Evolutionary conservation across 192 early-diverging fungal genomes (phyloP).

Genomic region (Lobosporangium transversale): DNA sequence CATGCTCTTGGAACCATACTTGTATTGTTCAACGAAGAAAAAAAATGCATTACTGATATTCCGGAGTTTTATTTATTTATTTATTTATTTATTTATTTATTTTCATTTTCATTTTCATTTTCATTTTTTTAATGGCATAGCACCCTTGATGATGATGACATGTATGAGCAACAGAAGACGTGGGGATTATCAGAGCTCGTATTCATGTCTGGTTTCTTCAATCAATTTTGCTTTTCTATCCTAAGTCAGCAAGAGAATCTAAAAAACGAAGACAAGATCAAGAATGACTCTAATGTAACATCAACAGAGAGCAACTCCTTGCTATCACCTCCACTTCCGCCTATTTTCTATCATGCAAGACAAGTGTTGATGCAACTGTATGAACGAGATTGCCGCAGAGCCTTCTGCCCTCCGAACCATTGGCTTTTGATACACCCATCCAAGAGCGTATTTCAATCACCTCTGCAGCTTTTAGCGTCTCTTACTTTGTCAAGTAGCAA

Average conservation of each 20-base stretch:
- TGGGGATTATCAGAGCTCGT: slow-evolving; percentile 62
- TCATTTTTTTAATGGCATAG: slow-evolving; percentile 14
- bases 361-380: slow-evolving; percentile 78
- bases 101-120: neutral
- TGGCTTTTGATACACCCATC: slow-evolving; percentile 65
- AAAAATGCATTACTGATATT: too few species aligned
- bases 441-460: slow-evolving; percentile 47
- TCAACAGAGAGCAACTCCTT: neutral
- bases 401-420: slow-evolving; percentile 67
- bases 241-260: slow-evolving; percentile 50
- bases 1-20: too few species aligned
- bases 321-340: slow-evolving; percentile 35
- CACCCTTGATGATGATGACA: slow-evolving; percentile 69
- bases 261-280: neutral
- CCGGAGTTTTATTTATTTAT: neutral
- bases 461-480: slow-evolving; percentile 51
- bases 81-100: neutral
- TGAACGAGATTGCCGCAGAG: slow-evolving; percentile 63
- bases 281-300: neutral
- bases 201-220: slow-evolving; percentile 66
- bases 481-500: slow-evolving; percentile 24
- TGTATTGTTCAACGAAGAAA: too few species aligned
- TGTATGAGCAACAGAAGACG: slow-evolving; percentile 68
- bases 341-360: slow-evolving; percentile 59
- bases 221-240: slow-evolving; percentile 70